A percentile compares a stretch with the other conserved stretches of the same genome.
Evolutionary conservation across 1,284 basidiomycete species (phyloP).

Genomic region (Trichosporon ovoides): DNA sequence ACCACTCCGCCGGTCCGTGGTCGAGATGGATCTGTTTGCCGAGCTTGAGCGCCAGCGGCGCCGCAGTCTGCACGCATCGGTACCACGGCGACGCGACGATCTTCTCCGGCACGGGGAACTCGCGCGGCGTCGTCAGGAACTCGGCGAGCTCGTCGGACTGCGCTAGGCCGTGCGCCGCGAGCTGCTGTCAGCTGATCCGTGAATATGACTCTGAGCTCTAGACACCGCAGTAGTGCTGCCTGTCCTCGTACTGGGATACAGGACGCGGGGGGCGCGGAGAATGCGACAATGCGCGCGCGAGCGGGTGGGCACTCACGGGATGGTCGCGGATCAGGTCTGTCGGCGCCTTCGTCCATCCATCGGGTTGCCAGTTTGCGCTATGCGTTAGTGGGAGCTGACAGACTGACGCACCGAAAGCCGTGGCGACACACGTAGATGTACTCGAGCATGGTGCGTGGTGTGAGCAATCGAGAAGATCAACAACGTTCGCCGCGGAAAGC

Average conservation of each 20-base stretch:
- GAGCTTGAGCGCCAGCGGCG: slow-evolving; percentile 41
- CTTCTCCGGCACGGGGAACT: slow-evolving; percentile 38
- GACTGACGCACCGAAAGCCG: slow-evolving; percentile 46
- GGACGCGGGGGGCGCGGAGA: too few relatives aligned
- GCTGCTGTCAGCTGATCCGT: slow-evolving; percentile 22
- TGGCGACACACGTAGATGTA: slow-evolving; percentile 53
- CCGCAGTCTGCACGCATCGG: slow-evolving; percentile 53
- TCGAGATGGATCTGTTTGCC: slow-evolving; percentile 7
- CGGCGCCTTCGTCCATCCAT: slow-evolving; percentile 40
- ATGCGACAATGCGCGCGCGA: not conserved
- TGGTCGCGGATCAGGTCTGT: slow-evolving; percentile 52
- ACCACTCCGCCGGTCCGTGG: slow-evolving; percentile 17
- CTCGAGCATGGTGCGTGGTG: slow-evolving; percentile 44
- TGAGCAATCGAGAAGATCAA: not conserved
- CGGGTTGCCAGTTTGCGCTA: slow-evolving; percentile 7
- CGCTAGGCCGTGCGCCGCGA: slow-evolving; percentile 50
- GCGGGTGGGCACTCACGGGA: slow-evolving; percentile 31
- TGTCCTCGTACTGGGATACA: too few relatives aligned
- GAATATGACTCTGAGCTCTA: too few relatives aligned
- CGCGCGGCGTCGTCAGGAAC: slow-evolving; percentile 32
- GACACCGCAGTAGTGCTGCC: too few relatives aligned
- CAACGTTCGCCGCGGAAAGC: not conserved
- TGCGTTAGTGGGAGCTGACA: slow-evolving; percentile 19
- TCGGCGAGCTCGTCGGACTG: slow-evolving; percentile 38
- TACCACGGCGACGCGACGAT: slow-evolving; percentile 49